Base-by-base conservation (phyloP, 805 yeast species). In the Cyberlindnera samutprakarnensis region DNA sequence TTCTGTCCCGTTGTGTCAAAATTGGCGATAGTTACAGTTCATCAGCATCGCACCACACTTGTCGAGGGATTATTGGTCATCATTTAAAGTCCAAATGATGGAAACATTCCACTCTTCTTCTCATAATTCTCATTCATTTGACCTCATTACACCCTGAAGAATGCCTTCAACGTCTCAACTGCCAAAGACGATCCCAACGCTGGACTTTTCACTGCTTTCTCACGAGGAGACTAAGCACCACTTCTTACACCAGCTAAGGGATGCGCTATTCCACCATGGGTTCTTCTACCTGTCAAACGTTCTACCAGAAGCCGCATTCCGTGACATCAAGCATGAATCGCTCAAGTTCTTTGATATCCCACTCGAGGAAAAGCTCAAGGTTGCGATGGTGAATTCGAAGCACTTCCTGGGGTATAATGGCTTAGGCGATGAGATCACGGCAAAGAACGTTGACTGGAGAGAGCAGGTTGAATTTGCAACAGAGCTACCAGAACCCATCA, bases 211-310 rank as follows among this genome's bases (percentile, higher is more conserved):
- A 4, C 45, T 54, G 28, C 75, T 72, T 1, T 44, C 53, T n/a
- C 53, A 61, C 35, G 63, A 69, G 2, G 46, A 27, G 0, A 63
- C 68, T n/a, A 65, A 54, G 56, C 39, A 24, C 16, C 36, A 31
- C 32, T 39, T 39, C 24, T 31, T 39, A 4, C 25, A 28, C 4
- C 36, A 33, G 14, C 27, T 61, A 64, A 35, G 78, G 67, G 27
- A 74, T 70, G 82, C 66, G 59, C 28, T 59, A 63, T 41, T 71
- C 70, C 39, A 66, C 27, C 60, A 60, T 16, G 73, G 73, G 11
- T 67, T 66, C 46, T 50, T 67, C 23, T 51, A 64, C 10, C 43
- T 67, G 16, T 47, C 42, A 19, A 62, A 62, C 42, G 74, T 75
- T 6, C 78, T 76, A 42, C 37, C 33, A 4, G 61, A 58, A 3